Conservation (phyloP, 176 grass and related monocot species). For the Hordeum marinum region DNA sequence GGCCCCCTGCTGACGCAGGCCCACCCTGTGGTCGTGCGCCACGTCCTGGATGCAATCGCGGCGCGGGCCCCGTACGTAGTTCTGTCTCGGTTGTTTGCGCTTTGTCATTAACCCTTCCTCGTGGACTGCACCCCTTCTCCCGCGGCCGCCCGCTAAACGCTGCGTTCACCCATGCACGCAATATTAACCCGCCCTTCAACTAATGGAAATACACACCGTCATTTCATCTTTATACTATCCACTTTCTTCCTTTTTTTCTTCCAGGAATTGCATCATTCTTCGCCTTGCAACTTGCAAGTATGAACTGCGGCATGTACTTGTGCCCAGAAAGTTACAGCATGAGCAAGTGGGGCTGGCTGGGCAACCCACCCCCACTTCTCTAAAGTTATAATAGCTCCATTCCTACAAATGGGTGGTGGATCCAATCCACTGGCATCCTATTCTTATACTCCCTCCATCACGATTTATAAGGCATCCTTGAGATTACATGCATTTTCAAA, state of each 20-base stretch:
- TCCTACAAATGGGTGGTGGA: neutral
- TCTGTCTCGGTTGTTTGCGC: neutral
- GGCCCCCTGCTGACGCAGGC: neutral
- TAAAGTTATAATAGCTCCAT: neutral
- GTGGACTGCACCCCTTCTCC: neutral
- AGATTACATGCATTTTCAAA: too few relatives aligned
- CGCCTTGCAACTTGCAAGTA: too few relatives aligned
- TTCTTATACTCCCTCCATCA: neutral
- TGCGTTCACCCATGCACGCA: neutral
- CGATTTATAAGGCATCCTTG: too few relatives aligned
- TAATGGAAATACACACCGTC: neutral
- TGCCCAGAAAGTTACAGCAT: neutral
- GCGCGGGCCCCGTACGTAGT: neutral
- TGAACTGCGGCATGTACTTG: neutral
- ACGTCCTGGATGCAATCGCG: neutral
- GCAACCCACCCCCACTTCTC: neutral
- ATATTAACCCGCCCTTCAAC: neutral
- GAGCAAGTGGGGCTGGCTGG: neutral
- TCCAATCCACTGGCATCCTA: neutral
- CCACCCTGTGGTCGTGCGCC: neutral
- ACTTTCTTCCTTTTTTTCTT: too few relatives aligned
- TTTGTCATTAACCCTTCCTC: constrained; percentile 25
- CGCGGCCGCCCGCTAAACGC: neutral
- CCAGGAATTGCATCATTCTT: too few relatives aligned
- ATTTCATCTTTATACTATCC: too few relatives aligned